Base-by-base conservation (phyloP, 148 eudicot species). In the Rhododendron simsii region DNA sequence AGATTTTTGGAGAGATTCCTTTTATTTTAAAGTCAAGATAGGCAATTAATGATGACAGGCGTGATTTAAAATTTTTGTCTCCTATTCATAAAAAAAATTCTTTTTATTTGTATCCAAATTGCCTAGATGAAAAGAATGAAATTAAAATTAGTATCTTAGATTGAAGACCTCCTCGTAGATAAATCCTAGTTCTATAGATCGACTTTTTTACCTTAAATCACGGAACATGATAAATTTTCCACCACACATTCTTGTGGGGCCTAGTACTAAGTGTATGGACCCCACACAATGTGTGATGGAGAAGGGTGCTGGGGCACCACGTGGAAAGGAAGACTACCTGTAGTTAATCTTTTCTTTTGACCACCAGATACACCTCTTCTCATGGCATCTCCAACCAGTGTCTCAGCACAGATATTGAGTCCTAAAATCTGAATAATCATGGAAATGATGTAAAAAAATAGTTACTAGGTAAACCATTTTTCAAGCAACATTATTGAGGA, bases 281-380 rank as follows among this genome's bases (percentile, higher is more conserved):
- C 20, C 3, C 23, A 55, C 21, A 16, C 1, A 55, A 55, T 18
- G 21, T 3, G 61, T 18, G 21, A 1, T 55, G 1, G 23, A 55
- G 61, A 55, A 55, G 20, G 20, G 21, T 55, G 61, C 0, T 55
- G 7, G 61, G 23, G 1, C 21, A 55, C 7, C 0, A 18, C 23
- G 7, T 55, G 61, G 61, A 55, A 35, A 30, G 78, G 48, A 63
- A 67, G 18, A 51, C 30, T 84, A 94, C 98, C 98, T 90, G 94
- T 91, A 61, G 98, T 94, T 81, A 96, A 87, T 88, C 98, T 91
- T 86, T 94, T 96, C 92, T 93, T 96, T 87, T 96, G 95, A 83
- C 98, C 98, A 84, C 98, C 98, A 21, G 97, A 95, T 48, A 96
- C 90, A 50, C 99, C 98, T 93, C 93, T 89, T 86, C 90, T 96